Evolutionary conservation across 2,329 filamentous ascomycete species (phyloP).

Genomic region (Botrytis tulipae): DNA sequence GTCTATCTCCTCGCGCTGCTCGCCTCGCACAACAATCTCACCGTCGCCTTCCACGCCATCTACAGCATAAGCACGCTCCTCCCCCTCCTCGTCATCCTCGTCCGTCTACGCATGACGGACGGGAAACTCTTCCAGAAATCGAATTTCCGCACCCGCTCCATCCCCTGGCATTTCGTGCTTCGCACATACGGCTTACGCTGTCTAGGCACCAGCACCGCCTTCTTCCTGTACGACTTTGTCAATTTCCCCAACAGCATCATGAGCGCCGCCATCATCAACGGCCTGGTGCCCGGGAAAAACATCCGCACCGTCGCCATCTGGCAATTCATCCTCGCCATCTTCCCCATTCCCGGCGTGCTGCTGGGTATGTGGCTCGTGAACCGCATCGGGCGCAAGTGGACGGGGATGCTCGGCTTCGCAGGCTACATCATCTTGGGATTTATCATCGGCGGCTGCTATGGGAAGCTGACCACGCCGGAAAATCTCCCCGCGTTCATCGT

Average conservation of each 20-base stretch:
- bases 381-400: conserved; percentile 31
- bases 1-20: conserved; percentile 38
- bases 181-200: conserved; percentile 11
- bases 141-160: background rate
- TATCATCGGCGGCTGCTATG: background rate
- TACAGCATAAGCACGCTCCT: conserved; percentile 40
- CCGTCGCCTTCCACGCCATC: conserved; percentile 33
- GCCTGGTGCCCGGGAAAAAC: conserved; percentile 38
- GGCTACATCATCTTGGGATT: conserved; percentile 11
- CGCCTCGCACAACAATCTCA: conserved; percentile 40
- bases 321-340: conserved; percentile 39
- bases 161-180: background rate
- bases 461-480: background rate
- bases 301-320: conserved; percentile 40
- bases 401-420: background rate
- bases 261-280: conserved; percentile 40
- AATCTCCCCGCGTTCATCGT: conserved; percentile 6
- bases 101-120: conserved; percentile 39
- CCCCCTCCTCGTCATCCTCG: conserved; percentile 38
- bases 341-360: conserved; percentile 40
- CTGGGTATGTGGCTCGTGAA: conserved; percentile 40
- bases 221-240: conserved; percentile 42
- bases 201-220: conserved; percentile 39
- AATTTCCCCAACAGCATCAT: conserved; percentile 43
- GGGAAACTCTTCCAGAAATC: background rate